Conservation (phyloP, 2,329 filamentous ascomycete species). For the Bipolaris zeicola region DNA sequence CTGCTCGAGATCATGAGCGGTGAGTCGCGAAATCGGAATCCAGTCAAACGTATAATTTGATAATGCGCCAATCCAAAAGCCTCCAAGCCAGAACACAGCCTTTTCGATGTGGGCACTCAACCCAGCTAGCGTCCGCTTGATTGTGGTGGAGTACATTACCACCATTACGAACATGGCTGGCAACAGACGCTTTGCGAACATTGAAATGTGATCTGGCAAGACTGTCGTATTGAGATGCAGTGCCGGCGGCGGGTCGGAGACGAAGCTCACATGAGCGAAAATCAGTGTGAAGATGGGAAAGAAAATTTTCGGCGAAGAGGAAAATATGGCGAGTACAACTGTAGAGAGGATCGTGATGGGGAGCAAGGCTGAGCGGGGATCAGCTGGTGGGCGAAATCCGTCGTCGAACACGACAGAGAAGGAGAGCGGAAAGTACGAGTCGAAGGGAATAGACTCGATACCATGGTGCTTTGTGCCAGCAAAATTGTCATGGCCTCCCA, state of each 20-base stretch:
- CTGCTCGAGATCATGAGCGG: slow-evolving; percentile 80
- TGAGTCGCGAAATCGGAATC: slow-evolving; percentile 90
- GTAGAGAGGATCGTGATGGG: slow-evolving; percentile 79
- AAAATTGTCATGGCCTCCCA: slow-evolving; percentile 70
- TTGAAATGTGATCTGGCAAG: slow-evolving; percentile 57
- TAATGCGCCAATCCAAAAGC: slow-evolving; percentile 85
- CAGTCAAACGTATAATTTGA: slow-evolving; percentile 94
- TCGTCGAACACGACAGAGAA: slow-evolving; percentile 75
- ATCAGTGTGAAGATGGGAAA: slow-evolving; percentile 80
- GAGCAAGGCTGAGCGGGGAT: slow-evolving; percentile 80
- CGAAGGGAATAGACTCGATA: slow-evolving; percentile 76
- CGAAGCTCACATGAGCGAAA: slow-evolving; percentile 87
- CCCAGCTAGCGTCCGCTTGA: slow-evolving; percentile 72
- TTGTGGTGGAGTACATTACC: slow-evolving; percentile 82
- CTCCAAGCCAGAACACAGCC: slow-evolving; percentile 84
- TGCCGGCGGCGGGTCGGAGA: slow-evolving; percentile 79
- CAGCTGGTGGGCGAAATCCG: slow-evolving; percentile 66
- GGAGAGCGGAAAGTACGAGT: slow-evolving; percentile 85
- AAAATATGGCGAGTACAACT: slow-evolving; percentile 75
- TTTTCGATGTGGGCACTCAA: slow-evolving; percentile 86
- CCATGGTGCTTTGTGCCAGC: slow-evolving; percentile 67
- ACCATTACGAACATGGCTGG: slow-evolving; percentile 85
- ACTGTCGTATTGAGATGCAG: slow-evolving; percentile 52
- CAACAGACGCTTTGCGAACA: slow-evolving; percentile 78
- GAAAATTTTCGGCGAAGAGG: slow-evolving; percentile 75